Conservation (phyloP, 1,284 basidiomycete species). For the Anthracocystis walkeri region DNA sequence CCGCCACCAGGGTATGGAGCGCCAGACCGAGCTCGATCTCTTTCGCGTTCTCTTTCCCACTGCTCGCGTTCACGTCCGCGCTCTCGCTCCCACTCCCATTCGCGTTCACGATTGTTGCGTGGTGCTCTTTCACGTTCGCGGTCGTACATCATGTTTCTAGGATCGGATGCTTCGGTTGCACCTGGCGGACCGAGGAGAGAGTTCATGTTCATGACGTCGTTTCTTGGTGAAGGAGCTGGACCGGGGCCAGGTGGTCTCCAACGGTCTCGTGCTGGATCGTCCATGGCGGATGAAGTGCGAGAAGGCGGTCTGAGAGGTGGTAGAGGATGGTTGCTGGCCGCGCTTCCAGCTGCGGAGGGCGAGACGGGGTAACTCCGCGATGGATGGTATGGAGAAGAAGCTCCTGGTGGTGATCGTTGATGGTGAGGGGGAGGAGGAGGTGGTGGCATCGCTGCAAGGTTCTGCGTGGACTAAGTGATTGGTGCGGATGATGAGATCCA, state of each 20-base stretch:
- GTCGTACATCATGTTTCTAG: constrained; percentile 37
- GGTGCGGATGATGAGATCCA: not conserved
- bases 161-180: constrained; percentile 18
- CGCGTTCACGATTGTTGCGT: constrained; percentile 27
- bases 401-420: constrained; percentile 38
- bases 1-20: constrained; percentile 21
- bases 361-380: constrained; percentile 34
- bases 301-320: constrained; percentile 42
- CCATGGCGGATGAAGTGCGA: constrained; percentile 32
- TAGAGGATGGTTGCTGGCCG: constrained; percentile 13
- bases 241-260: constrained; percentile 29
- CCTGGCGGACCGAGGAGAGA: constrained; percentile 54
- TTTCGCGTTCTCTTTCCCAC: constrained; percentile 29
- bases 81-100: constrained; percentile 32
- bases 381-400: constrained; percentile 25
- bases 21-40: constrained; percentile 20
- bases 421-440: constrained; percentile 11
- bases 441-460: constrained; percentile 19
- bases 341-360: constrained; percentile 15
- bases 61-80: constrained; percentile 34
- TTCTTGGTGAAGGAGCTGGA: constrained; percentile 27
- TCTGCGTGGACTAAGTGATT: not conserved
- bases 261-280: constrained; percentile 35
- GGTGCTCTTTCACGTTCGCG: constrained; percentile 31
- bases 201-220: constrained; percentile 60